Evolutionary conservation across 495 filamentous ascomycete genomes (phyloP).

Genomic region (Penicillium macrosclerotiorum): DNA sequence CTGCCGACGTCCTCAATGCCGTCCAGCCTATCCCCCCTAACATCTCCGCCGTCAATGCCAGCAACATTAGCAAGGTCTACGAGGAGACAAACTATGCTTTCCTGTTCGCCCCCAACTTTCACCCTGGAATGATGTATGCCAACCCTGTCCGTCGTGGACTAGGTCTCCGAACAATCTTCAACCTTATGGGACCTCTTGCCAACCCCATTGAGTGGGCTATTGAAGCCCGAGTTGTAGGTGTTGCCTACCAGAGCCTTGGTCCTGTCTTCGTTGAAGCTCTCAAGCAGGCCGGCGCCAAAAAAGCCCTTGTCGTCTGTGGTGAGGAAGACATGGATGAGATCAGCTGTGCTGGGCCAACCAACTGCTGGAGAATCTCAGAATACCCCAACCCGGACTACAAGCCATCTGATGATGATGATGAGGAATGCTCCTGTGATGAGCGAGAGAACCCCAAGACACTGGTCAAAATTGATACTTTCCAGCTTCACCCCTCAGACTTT

Average conservation of each 20-base stretch:
- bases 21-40: constrained; percentile 68
- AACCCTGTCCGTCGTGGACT: constrained; percentile 79
- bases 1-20: constrained; percentile 82
- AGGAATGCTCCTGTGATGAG: constrained; percentile 40
- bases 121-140: constrained; percentile 86
- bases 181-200: constrained; percentile 86
- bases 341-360: constrained; percentile 78
- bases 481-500: constrained; percentile 76
- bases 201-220: constrained; percentile 79
- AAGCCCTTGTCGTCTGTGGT: constrained; percentile 90
- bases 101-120: constrained; percentile 94
- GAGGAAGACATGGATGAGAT: constrained; percentile 95
- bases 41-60: constrained; percentile 66
- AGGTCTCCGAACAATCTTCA: constrained; percentile 93
- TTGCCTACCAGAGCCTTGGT: constrained; percentile 81
- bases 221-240: constrained; percentile 88
- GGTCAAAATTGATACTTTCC: constrained; percentile 68
- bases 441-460: constrained; percentile 37
- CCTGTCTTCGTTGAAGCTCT: constrained; percentile 85
- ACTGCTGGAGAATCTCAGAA: constrained; percentile 80
- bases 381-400: constrained; percentile 44
- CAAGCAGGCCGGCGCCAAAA: constrained; percentile 67
- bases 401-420: constrained; percentile 22
- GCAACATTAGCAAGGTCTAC: constrained; percentile 69
- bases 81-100: constrained; percentile 84